Conservation (phyloP, 495 filamentous ascomycete species). For the Hypoxylon lienhwacheense region DNA sequence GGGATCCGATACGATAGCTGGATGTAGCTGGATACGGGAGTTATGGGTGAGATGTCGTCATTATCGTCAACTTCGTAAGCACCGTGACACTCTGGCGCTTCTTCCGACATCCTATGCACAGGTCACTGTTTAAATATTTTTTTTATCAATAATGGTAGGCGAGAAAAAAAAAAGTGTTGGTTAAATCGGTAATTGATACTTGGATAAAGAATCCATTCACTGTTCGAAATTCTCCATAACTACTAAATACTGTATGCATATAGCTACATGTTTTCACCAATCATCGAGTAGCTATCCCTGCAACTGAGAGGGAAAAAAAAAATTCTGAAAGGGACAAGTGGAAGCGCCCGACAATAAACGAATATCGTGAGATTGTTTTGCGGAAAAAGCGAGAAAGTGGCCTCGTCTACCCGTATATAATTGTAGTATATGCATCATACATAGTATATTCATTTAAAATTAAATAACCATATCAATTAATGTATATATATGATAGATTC, state of each 20-base stretch:
- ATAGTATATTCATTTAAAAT: constrained; percentile 1
- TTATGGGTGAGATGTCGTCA: constrained; percentile 32
- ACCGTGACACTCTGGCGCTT: constrained; percentile 19
- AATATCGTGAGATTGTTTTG: constrained; percentile 17
- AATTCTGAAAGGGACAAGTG: constrained; percentile 17
- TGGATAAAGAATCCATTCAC: constrained; percentile 5
- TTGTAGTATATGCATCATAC: constrained; percentile 7
- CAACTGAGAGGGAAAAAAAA: constrained; percentile 27
- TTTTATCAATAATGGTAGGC: too few relatives aligned
- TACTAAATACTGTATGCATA: too few relatives aligned
- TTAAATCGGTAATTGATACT: constrained; percentile 16
- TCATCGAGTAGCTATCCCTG: constrained; percentile 23
- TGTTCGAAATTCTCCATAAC: constrained; percentile 22
- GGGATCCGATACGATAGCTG: constrained; percentile 27
- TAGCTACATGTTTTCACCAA: constrained; percentile 26
- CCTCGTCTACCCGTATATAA: neutral
- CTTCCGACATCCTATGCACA: constrained; percentile 24
- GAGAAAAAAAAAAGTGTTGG: too few relatives aligned
- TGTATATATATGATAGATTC: too few relatives aligned
- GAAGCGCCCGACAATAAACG: constrained; percentile 29
- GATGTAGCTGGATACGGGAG: constrained; percentile 4
- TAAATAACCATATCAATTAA: too few relatives aligned
- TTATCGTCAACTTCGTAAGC: constrained; percentile 30
- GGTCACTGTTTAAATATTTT: constrained; percentile 24
- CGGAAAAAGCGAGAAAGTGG: neutral